A percentile compares a stretch with the other conserved stretches of the same genome.
phyloP scores from a whole-genome alignment of 805 yeast species.

The Starmera quercuum region DNA sequence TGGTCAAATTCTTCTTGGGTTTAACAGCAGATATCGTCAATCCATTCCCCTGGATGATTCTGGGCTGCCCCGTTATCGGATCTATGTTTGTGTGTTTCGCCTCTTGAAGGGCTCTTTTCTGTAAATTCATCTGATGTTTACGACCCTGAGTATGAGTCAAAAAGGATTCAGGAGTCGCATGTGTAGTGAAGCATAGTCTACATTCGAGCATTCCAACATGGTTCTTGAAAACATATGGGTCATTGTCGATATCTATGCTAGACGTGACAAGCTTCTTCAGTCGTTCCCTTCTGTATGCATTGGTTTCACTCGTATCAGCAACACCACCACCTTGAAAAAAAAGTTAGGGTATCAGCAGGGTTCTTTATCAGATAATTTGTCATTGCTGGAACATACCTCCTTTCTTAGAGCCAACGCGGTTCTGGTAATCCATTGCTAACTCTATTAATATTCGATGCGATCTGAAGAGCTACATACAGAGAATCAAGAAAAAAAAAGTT shows the following conservation, averaged over 20 bases:
- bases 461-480: too few species aligned
- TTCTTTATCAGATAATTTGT: neutral
- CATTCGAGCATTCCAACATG: constrained; percentile 85
- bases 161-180: constrained; percentile 72
- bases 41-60: constrained; percentile 16
- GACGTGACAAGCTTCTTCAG: constrained; percentile 48
- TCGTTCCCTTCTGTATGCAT: constrained; percentile 60
- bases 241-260: constrained; percentile 46
- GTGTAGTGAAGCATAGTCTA: constrained; percentile 75
- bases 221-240: constrained; percentile 80
- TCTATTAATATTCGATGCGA: too few species aligned
- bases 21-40: constrained; percentile 4
- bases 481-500: too few species aligned
- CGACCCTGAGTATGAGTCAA: constrained; percentile 79
- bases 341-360: constrained; percentile 2
- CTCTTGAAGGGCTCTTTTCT: constrained; percentile 42
- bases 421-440: constrained; percentile 92
- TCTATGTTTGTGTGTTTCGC: constrained; percentile 1
- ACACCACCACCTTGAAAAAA: constrained; percentile 52
- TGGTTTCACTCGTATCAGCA: constrained; percentile 65
- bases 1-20: constrained; percentile 39
- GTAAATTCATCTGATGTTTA: constrained; percentile 70
- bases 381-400: constrained; percentile 39
- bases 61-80: constrained; percentile 17
- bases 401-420: constrained; percentile 82